A percentile compares a stretch with the other conserved stretches of the same genome.
These are phyloP conservation scores for Gossypium raimondii DNA, from an alignment of 345 rosid genomes.

Conservation along the genomic window DNA sequence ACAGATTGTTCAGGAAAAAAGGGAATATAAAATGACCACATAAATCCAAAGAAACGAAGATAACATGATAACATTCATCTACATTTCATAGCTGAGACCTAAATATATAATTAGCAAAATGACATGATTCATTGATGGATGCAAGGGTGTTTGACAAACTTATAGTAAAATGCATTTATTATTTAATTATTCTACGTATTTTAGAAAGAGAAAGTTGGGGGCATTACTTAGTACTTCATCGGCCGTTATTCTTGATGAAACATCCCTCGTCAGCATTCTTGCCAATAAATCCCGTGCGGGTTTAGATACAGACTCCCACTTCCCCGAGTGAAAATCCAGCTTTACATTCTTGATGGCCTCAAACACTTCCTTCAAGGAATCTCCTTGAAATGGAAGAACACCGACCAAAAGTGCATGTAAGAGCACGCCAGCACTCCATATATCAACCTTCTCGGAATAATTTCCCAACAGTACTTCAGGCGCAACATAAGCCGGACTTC, in stretches of 20 bases:
- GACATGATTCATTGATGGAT: not conserved
- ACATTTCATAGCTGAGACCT: not conserved
- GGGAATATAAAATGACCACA: not conserved
- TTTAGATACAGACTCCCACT: slow-evolving; percentile 74
- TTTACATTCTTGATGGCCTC: slow-evolving; percentile 75
- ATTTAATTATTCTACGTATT: not conserved
- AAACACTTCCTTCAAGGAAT: slow-evolving; percentile 67
- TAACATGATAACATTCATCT: not conserved
- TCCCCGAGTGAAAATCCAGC: slow-evolving; percentile 77
- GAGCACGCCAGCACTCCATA: slow-evolving; percentile 94
- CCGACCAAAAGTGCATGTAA: slow-evolving; percentile 72
- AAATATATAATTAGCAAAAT: not conserved
- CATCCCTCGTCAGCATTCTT: slow-evolving; percentile 89
- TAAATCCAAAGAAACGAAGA: not conserved
- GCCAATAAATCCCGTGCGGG: slow-evolving; percentile 78
- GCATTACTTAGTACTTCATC: slow-evolving; percentile 88
- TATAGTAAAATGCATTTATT: not conserved
- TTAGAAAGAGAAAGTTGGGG: not conserved
- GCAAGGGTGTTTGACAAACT: not conserved
- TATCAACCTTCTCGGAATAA: slow-evolving; percentile 86
- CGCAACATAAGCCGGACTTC: slow-evolving; percentile 96
- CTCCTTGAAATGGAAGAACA: slow-evolving; percentile 85
- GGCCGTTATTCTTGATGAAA: slow-evolving; percentile 73
- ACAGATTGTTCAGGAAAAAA: not conserved
- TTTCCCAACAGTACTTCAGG: slow-evolving; percentile 82